Evolutionary conservation across 106 monocot genomes (phyloP).

Genomic region (Iris macrosiphon): DNA sequence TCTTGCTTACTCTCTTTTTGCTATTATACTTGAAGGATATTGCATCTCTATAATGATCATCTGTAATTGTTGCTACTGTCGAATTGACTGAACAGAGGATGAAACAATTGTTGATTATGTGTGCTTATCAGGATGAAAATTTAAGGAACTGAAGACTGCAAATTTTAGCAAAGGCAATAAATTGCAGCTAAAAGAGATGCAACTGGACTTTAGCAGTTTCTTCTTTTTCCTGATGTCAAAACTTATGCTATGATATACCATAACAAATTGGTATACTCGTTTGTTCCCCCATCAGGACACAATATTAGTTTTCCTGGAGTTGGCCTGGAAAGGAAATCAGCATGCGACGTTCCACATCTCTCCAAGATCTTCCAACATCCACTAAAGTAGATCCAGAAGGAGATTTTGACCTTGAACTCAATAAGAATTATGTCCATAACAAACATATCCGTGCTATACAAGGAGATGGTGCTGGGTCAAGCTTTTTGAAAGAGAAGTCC

Average conservation of each 20-base stretch:
- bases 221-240: neutral
- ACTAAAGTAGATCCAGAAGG: conserved; percentile 26
- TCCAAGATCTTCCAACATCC: conserved; percentile 59
- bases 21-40: neutral
- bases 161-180: neutral
- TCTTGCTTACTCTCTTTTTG: neutral
- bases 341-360: conserved; percentile 58
- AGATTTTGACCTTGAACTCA: conserved; percentile 25
- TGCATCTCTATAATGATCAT: neutral
- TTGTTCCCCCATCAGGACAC: neutral
- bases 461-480: conserved; percentile 41
- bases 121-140: neutral
- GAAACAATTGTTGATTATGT: neutral
- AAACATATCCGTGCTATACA: conserved; percentile 31
- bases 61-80: neutral
- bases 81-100: neutral
- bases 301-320: conserved; percentile 3
- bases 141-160: too few species aligned
- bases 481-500: conserved; percentile 77
- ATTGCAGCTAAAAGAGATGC: neutral
- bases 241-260: neutral
- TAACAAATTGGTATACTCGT: neutral
- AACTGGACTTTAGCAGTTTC: neutral
- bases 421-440: conserved; percentile 16
- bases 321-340: conserved; percentile 9